Conservation (phyloP, 2,329 filamentous ascomycete genomes). For the Rhinocladiella similis region DNA sequence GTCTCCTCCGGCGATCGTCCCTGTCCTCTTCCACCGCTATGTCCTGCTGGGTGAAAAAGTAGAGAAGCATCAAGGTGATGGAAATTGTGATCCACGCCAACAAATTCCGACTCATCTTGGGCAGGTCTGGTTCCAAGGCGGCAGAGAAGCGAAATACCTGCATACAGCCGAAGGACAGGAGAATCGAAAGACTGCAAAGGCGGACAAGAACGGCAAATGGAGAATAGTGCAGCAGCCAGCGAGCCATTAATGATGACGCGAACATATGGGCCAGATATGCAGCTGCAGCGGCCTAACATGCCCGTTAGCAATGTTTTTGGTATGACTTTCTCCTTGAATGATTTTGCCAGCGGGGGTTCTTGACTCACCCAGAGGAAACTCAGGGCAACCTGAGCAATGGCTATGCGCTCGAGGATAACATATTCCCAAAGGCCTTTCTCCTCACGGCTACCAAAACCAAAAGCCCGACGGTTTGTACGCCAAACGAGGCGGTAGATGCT, state of each 20-base stretch:
- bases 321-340: no score
- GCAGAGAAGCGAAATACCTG: slow-evolving; percentile 25
- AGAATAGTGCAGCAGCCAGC: slow-evolving; percentile 77
- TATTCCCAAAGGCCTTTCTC: slow-evolving; percentile 46
- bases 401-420: slow-evolving; percentile 13
- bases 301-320: background rate
- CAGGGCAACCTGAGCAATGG: slow-evolving; percentile 24
- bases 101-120: slow-evolving; percentile 25
- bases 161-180: slow-evolving; percentile 26
- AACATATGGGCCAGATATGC: slow-evolving; percentile 30
- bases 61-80: slow-evolving; percentile 24
- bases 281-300: slow-evolving; percentile 25
- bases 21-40: slow-evolving; percentile 25
- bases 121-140: slow-evolving; percentile 24
- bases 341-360: background rate
- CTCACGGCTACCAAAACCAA: slow-evolving; percentile 38
- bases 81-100: slow-evolving; percentile 27
- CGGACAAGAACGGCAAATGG: slow-evolving; percentile 75
- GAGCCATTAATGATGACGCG: slow-evolving; percentile 29
- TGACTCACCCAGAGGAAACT: slow-evolving; percentile 32
- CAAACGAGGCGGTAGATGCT: slow-evolving; percentile 46
- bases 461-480: slow-evolving; percentile 42
- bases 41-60: slow-evolving; percentile 29
- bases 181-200: slow-evolving; percentile 44
- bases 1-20: slow-evolving; percentile 25